Evolutionary conservation across 306 rosid species (phyloP), one percentile per base, ranked within the genome.

Genomic region (Quercus bicolor): DNA sequence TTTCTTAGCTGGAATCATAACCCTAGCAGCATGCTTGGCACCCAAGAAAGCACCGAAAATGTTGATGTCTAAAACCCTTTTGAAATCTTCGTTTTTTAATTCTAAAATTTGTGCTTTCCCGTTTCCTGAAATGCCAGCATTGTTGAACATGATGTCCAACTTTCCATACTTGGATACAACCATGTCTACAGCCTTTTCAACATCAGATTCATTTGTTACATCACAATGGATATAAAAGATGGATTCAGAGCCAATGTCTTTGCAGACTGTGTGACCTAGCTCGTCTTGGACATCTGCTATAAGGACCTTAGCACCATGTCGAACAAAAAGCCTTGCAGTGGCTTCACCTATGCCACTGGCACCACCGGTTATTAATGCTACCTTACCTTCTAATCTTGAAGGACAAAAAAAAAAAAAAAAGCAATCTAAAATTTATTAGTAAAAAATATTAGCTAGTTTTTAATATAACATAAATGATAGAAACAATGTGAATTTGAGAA

Each of bases 281-380:
- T 88, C 83, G 16, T 93, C 98, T 82, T 91, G 94, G 74, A 93
- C 71, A 55, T 93, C 93, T 0, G 91, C 97, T 6, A 91, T 60
- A 10, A 93, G 53, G 1, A 91, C 91, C 26, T 83, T 91, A 0
- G 97, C 94, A 4, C 98, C 94, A 13, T 89, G 90, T n/a, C 56
- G 40, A 19, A 79, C 75, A 28, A 93, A 89, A 26, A 89, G 65
- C 74, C 83, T 84, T 6, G 89, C 90, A 2, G 97, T 87, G 9
- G 90, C 80, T 5, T 90, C 90, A 20, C 97, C 98, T 3, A 93
- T 85, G 16, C 93, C 97, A 18, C 98, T 86, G 2, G 94, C 93
- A 1, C 90, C 94, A 13, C 98, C 94, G 1, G 98, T 93, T 64
- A 93, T 87, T 53, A 93, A 75, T 10, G 93, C 98, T 1, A 93